Conservation (phyloP, 2,329 filamentous ascomycete genomes). For the Fusarium verticillioides region DNA sequence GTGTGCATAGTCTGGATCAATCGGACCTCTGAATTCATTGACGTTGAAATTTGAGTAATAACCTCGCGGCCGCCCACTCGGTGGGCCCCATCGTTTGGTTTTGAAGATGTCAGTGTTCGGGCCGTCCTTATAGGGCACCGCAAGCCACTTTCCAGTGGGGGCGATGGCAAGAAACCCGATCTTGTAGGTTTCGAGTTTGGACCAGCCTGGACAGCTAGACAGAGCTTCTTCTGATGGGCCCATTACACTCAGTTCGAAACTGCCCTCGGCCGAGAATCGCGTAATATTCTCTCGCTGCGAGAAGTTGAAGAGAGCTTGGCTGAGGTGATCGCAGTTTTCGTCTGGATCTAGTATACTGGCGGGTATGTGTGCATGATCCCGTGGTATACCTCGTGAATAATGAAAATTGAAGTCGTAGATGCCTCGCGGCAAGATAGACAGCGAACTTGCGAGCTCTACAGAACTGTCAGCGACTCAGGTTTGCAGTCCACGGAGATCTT, state of each 20-base stretch:
- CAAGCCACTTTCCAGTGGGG: constrained; percentile 9
- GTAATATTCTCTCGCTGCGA: neutral
- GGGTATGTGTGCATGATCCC: neutral
- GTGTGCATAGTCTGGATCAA: constrained; percentile 5
- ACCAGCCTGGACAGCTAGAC: neutral
- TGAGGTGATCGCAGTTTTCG: neutral
- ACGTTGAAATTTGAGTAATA: neutral
- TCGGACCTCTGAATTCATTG: constrained; percentile 17
- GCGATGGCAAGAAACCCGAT: constrained; percentile 7
- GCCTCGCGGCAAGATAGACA: neutral
- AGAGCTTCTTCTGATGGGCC: neutral
- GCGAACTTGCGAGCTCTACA: neutral
- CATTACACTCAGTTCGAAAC: constrained; percentile 6
- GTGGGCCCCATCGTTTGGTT: constrained; percentile 2
- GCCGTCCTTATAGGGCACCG: neutral
- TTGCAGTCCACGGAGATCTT: neutral
- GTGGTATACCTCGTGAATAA: constrained; percentile 4
- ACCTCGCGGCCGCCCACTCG: neutral
- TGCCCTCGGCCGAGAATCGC: neutral
- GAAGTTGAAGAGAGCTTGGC: constrained; percentile 12
- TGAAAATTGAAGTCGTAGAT: constrained; percentile 6
- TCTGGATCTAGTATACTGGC: neutral
- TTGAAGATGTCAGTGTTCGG: constrained; percentile 5
- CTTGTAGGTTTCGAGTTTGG: constrained; percentile 1
- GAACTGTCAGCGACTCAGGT: neutral